Conservation (phyloP, 225 moss, liverwort and hornwort species). For the Climacium dendroides region DNA sequence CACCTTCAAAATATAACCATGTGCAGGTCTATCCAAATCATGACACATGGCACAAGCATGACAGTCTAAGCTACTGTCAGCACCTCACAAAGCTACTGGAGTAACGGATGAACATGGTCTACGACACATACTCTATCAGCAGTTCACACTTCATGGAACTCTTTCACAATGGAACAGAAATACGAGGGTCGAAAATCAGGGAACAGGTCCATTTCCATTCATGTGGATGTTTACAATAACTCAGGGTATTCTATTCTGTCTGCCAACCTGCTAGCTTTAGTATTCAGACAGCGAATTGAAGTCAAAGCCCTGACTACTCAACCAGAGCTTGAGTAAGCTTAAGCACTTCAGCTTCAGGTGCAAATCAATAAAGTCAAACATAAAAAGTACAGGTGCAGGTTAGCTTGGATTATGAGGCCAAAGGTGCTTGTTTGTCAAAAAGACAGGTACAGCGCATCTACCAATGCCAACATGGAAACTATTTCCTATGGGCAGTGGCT, state of each 20-base stretch:
- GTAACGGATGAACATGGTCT: neutral
- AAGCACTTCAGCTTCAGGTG: slow-evolving; percentile 10
- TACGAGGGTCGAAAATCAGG: neutral
- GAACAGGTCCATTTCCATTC: slow-evolving; percentile 6
- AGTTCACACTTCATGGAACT: neutral
- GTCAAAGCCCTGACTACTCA: slow-evolving; percentile 23
- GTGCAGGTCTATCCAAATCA: neutral
- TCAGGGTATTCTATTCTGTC: neutral
- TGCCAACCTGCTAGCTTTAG: neutral
- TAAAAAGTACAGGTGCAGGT: slow-evolving; percentile 19
- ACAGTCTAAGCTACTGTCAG: neutral
- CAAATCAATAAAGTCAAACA: slow-evolving; percentile 18
- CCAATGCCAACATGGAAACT: neutral
- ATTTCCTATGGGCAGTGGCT: neutral
- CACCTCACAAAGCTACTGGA: neutral
- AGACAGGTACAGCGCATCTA: neutral
- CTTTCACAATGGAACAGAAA: neutral
- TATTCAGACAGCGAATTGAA: slow-evolving; percentile 2
- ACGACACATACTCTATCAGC: neutral
- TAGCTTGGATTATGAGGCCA: neutral
- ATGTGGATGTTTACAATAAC: slow-evolving; percentile 14
- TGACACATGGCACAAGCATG: no score
- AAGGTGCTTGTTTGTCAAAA: neutral
- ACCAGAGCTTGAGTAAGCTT: slow-evolving; percentile 8
- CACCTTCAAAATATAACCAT: neutral